Evolutionary conservation across 768 basidiomycete genomes (phyloP), one percentile per base, ranked within the genome.

Genomic region (Paxillus ammoniavirescens): DNA sequence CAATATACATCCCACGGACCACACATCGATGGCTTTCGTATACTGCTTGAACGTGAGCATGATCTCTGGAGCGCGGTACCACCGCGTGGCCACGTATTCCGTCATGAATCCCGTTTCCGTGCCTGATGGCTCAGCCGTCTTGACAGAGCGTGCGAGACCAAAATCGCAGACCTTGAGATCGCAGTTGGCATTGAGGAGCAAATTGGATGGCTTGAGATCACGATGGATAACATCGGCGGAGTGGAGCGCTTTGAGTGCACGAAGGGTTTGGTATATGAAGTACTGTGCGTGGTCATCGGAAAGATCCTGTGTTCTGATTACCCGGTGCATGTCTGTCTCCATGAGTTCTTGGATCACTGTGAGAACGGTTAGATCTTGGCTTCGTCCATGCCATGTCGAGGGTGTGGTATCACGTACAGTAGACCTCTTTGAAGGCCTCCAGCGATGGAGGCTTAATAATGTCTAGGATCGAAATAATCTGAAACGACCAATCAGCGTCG

Each of bases 11-110:
- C 90, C 90, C 31, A 91, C 87, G 9, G 88, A 89, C 90, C 90
- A 92, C 17, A 92, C 80, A 61, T 92, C 90, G 58, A 92, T 91
- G n/a, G 90, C 89, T 75, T 94, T 94, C 48, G 95, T 96, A 74
- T 99, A 99, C 69, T 97, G 90, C 69, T 97, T 96, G 80, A 98
- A 98, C 9, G 94, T 97, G 48, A 99, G 80, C 97, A 99, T 99
- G 75, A 99, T 95, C 70, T 99, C 97, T 0, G 97, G 97, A 0
- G 97, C 97, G 36, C 97, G 86, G 67, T 98, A 99, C 97, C 97
- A 99, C 61, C 97, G 80, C 23, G 97, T 98, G 2, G 97, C 96
- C 46, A 99, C 97, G 65, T 95, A 96, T 84, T 93, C 91, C 2
- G 93, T 96, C 93, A 95, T 93, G 75, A 93, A 94, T 5, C 86